Base-by-base conservation (phyloP, 1,284 basidiomycete species). In the Apiotrichum siamense region DNA sequence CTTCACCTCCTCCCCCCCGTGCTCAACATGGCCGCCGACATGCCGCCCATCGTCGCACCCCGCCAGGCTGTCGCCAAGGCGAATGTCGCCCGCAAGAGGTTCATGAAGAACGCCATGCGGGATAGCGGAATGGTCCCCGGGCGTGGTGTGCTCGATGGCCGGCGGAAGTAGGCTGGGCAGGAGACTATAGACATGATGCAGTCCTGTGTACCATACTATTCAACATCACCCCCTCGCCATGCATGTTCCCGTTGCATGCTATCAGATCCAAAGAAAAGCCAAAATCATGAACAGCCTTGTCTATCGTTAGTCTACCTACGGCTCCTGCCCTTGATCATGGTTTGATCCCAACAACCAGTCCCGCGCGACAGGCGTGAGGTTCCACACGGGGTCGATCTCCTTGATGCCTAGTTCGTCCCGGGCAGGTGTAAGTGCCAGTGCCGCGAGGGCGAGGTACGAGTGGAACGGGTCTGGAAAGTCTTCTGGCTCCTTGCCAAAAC, bases 381-480 rank as follows among this genome's bases (percentile, higher is more conserved):
- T 92, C 61, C 88, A 77, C 43, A 83, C 67, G 0, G 84, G 79
- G 57, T 90, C 81, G 17, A 91, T 68, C 1, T 70, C 67, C 18
- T 77, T 75, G 11, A 90, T 44, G 62, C 71, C 86, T 81, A 88
- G 37, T 78, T 77, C 48, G 56, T 47, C 50, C n/a, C 42, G 41
- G 4, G 46, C 64, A 10, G 80, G 78, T 57, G 82, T 82, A 59
- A 91, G 77, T 2, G 87, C 79, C 29, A 93, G 65, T 0, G 87
- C 84, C 0, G 91, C 90, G 21, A 94, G 75, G 2, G 88, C 84
- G 25, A 96, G 78, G 69, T 94, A 96, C 0, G 89, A 91, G 63
- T 96, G 91, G 70, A 84, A 93, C 9, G 87, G 91, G 77, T 94
- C 88, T 83, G 90, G 83, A 59, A 77, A 79, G 58, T 88, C 86